Conservation (phyloP, 495 filamentous ascomycete genomes). For the Geopyxis carbonaria region DNA sequence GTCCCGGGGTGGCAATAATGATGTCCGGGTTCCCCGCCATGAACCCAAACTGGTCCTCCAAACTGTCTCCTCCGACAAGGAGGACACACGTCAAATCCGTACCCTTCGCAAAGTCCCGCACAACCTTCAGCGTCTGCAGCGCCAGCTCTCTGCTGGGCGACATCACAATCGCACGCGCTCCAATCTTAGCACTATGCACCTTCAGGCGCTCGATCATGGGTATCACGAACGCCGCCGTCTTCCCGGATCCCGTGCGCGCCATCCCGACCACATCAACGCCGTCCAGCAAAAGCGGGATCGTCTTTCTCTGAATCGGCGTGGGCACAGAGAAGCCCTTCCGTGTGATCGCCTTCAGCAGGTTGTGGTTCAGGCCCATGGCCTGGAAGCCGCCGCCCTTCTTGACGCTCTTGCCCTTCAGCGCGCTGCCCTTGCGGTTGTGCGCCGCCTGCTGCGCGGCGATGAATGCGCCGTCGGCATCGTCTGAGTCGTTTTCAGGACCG, state of each 20-base stretch:
- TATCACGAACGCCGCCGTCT: slow-evolving; percentile 93
- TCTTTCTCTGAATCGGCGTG: slow-evolving; percentile 92
- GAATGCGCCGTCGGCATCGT: slow-evolving; percentile 65
- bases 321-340: slow-evolving; percentile 89
- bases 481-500: slow-evolving; percentile 32
- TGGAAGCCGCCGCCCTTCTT: slow-evolving; percentile 88
- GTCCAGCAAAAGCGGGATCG: slow-evolving; percentile 78
- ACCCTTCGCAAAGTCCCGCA: slow-evolving; percentile 80
- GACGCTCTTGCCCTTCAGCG: slow-evolving; percentile 64
- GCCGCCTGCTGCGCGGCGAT: slow-evolving; percentile 73
- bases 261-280: slow-evolving; percentile 89
- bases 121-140: slow-evolving; percentile 85
- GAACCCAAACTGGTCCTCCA: slow-evolving; percentile 87
- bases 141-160: slow-evolving; percentile 88
- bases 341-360: slow-evolving; percentile 72
- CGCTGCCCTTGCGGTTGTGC: slow-evolving; percentile 65
- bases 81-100: slow-evolving; percentile 79
- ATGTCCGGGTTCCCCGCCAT: slow-evolving; percentile 94
- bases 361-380: slow-evolving; percentile 76
- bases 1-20: slow-evolving; percentile 87
- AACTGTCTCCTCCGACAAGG: slow-evolving; percentile 81
- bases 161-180: slow-evolving; percentile 66
- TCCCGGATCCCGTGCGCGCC: slow-evolving; percentile 91
- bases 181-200: slow-evolving; percentile 69
- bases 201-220: slow-evolving; percentile 93